A percentile compares a stretch with the other conserved stretches of the same genome.
Conservation (phyloP, 176 grass and related monocot genomes). For the Oryza australiensis region DNA sequence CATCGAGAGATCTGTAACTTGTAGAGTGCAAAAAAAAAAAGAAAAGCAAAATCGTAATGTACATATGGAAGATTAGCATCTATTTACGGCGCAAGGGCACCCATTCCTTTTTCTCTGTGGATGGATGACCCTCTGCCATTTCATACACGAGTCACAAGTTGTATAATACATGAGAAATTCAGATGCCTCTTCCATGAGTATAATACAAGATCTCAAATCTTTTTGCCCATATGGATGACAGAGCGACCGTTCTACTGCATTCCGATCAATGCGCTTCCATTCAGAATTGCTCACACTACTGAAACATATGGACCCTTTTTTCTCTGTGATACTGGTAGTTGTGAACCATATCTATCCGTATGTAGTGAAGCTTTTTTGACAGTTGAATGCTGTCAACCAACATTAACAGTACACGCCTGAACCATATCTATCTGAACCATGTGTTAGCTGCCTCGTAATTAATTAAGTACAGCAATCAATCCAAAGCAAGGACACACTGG, state of each 20-base stretch:
- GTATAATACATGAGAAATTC: slow-evolving; percentile 31
- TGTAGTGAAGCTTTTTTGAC: too few relatives aligned
- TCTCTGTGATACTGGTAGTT: too few relatives aligned
- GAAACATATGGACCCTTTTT: too few relatives aligned
- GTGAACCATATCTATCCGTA: too few relatives aligned
- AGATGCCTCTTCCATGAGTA: slow-evolving; percentile 49
- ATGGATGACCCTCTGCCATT: slow-evolving; percentile 40
- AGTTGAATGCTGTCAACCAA: too few relatives aligned
- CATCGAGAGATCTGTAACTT: slow-evolving; percentile 32
- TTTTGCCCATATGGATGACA: background rate
- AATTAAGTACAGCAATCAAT: background rate
- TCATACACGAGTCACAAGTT: slow-evolving; percentile 18
- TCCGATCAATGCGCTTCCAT: background rate
- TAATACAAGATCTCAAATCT: slow-evolving; percentile 10
- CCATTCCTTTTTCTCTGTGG: slow-evolving; percentile 30
- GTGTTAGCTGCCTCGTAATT: background rate
- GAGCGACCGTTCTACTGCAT: background rate
- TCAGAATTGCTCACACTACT: background rate
- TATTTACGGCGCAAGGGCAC: background rate
- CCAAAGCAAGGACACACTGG: background rate
- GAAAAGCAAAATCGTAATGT: slow-evolving; percentile 25
- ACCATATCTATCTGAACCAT: too few relatives aligned
- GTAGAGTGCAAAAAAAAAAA: slow-evolving; percentile 13
- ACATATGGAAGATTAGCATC: slow-evolving; percentile 32
- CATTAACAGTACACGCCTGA: too few relatives aligned